phyloP scores from a whole-genome alignment of 139 green algal genomes.

The Closterium sp. region DNA sequence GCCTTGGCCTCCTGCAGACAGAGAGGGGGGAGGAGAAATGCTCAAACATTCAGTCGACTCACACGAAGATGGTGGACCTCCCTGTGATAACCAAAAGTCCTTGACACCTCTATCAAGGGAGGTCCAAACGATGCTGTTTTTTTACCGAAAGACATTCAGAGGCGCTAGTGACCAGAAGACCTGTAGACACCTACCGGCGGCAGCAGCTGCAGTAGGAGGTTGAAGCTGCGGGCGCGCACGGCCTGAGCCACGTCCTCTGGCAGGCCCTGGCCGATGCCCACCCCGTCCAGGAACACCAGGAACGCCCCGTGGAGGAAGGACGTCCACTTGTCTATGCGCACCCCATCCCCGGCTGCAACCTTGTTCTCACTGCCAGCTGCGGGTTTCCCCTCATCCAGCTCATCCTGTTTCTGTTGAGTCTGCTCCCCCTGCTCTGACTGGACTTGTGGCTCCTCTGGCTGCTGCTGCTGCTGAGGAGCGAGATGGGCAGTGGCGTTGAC shows the following conservation, averaged over 20 bases:
- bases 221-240: background rate
- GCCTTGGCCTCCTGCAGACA: background rate
- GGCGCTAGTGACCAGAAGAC: too few species aligned
- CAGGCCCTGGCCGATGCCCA: conserved; percentile 72
- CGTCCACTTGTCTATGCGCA: background rate
- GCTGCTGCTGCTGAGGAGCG: background rate
- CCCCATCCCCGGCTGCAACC: background rate
- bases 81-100: too few species aligned
- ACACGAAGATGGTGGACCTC: too few species aligned
- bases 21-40: too few species aligned
- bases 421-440: too few species aligned
- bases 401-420: too few species aligned
- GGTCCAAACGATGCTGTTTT: too few species aligned
- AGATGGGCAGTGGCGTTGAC: conserved; percentile 61
- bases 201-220: background rate
- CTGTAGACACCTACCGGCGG: background rate
- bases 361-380: background rate
- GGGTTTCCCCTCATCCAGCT: background rate
- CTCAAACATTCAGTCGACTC: too few species aligned
- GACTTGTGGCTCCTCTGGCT: too few species aligned
- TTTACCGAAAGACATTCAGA: too few species aligned
- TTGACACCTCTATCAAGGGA: too few species aligned
- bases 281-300: conserved; percentile 88
- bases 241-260: background rate
- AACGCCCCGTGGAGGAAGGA: conserved; percentile 87